Evolutionary conservation across 495 filamentous ascomycete species (phyloP).

Genomic region (Podospora bellae-mahoneyi): DNA sequence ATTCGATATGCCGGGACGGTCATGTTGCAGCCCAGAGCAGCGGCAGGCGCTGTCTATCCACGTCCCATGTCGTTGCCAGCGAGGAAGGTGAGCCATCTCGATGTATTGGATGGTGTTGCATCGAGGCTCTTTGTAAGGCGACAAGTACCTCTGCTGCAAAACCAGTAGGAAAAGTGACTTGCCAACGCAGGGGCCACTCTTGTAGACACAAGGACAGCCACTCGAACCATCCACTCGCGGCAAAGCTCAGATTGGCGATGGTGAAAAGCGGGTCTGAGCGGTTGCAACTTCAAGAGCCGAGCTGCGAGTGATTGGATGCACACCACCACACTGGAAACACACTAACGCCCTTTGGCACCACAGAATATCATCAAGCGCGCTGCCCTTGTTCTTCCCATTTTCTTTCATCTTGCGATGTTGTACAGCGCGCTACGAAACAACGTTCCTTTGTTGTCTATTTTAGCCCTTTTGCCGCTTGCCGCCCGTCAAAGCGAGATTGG

Average conservation of each 20-base stretch:
- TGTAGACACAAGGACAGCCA: slow-evolving; percentile 25
- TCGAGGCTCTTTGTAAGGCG: not conserved
- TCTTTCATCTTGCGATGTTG: not conserved
- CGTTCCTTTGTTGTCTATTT: not conserved
- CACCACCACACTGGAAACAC: slow-evolving; percentile 6
- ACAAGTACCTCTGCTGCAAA: slow-evolving; percentile 10
- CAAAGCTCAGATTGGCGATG: slow-evolving; percentile 29
- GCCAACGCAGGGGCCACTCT: slow-evolving; percentile 13
- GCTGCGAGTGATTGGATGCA: slow-evolving; percentile 29
- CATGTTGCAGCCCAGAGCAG: slow-evolving; percentile 4
- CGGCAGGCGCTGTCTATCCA: slow-evolving; percentile 1
- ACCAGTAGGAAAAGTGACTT: slow-evolving; percentile 9
- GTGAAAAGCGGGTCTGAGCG: not conserved
- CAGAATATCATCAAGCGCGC: not conserved
- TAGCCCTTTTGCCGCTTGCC: slow-evolving; percentile 1
- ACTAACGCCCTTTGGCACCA: not conserved
- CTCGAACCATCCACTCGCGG: slow-evolving; percentile 21
- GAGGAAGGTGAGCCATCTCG: slow-evolving; percentile 1
- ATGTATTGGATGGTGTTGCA: not conserved
- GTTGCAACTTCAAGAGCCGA: slow-evolving; percentile 20
- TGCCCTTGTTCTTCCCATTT: slow-evolving; percentile 1
- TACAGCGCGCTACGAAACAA: not conserved
- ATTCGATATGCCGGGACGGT: slow-evolving; percentile 2
- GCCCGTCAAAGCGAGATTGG: not conserved
- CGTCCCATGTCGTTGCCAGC: slow-evolving; percentile 4